Conservation (phyloP, 1,284 basidiomycete species). For the Sporisorium exsertum region DNA sequence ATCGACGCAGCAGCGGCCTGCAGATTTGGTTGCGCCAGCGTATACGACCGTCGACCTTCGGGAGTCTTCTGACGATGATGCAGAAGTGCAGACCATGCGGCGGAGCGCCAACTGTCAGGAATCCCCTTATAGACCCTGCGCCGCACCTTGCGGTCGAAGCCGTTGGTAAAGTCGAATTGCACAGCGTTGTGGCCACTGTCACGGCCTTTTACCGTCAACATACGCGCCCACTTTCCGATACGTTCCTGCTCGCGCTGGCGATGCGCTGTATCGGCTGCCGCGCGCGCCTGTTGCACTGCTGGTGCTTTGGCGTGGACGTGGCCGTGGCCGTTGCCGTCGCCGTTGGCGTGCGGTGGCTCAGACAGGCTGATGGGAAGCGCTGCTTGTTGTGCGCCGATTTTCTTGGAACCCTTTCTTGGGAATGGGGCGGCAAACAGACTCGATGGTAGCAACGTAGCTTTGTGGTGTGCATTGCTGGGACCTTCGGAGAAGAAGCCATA, state of each 20-base stretch:
- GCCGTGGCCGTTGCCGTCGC: slow-evolving; percentile 8
- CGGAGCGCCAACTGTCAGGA: slow-evolving; percentile 93
- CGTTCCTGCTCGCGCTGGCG: slow-evolving; percentile 47
- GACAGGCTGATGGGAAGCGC: slow-evolving; percentile 12
- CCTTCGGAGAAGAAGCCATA: slow-evolving; percentile 52
- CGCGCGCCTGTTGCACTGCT: slow-evolving; percentile 22
- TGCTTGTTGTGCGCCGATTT: not conserved
- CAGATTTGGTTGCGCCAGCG: slow-evolving; percentile 28
- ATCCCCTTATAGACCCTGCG: slow-evolving; percentile 92
- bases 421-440: slow-evolving; percentile 30
- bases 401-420: slow-evolving; percentile 25
- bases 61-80: slow-evolving; percentile 69
- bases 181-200: slow-evolving; percentile 50
- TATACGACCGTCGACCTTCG: slow-evolving; percentile 71
- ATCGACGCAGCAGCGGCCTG: not conserved
- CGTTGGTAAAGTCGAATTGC: slow-evolving; percentile 28
- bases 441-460: slow-evolving; percentile 21
- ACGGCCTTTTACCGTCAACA: slow-evolving; percentile 49
- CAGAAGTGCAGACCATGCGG: slow-evolving; percentile 85
- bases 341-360: not conserved
- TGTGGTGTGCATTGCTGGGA: slow-evolving; percentile 23
- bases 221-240: slow-evolving; percentile 56
- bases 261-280: slow-evolving; percentile 26
- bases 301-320: not conserved
- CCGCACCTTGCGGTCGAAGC: slow-evolving; percentile 70